Evolutionary conservation across 352 stramenopile species (phyloP).

Genomic region (Vaucheria bursata): DNA sequence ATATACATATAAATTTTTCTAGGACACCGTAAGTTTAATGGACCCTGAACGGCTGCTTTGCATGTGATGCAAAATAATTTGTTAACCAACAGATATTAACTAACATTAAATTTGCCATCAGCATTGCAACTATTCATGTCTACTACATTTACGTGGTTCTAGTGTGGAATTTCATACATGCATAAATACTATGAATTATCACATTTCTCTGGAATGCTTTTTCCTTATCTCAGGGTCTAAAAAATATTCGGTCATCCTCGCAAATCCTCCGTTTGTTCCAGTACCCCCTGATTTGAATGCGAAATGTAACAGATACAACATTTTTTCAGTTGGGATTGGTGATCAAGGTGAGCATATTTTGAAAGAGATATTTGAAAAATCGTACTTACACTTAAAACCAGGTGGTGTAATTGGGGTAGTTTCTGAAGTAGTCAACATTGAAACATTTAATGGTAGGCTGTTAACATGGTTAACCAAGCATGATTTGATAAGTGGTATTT

Average conservation of each 20-base stretch:
- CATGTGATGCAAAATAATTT: no score
- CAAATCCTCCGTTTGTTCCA: constrained; percentile 42
- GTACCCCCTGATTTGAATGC: constrained; percentile 23
- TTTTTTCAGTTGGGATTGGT: constrained; percentile 22
- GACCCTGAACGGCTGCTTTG: no score
- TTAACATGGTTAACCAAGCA: not conserved
- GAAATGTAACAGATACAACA: constrained; percentile 18
- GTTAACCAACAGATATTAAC: no score
- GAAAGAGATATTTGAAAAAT: constrained; percentile 9
- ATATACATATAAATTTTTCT: no score
- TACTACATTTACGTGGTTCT: no score
- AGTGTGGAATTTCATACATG: no score
- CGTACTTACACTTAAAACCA: constrained; percentile 14
- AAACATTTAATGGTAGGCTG: not conserved
- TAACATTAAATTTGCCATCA: no score
- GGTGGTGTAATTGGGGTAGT: constrained; percentile 23
- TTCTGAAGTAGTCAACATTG: constrained; percentile 22
- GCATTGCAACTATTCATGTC: no score
- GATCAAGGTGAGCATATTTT: constrained; percentile 21
- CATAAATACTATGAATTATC: not conserved
- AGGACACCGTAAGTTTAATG: no score
- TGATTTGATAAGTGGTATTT: not conserved
- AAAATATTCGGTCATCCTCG: constrained; percentile 22
- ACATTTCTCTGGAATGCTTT: not conserved
- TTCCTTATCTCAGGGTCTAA: not conserved